phyloP scores from a whole-genome alignment of 2,329 filamentous ascomycete species.

The Calonectria fujianensis region DNA sequence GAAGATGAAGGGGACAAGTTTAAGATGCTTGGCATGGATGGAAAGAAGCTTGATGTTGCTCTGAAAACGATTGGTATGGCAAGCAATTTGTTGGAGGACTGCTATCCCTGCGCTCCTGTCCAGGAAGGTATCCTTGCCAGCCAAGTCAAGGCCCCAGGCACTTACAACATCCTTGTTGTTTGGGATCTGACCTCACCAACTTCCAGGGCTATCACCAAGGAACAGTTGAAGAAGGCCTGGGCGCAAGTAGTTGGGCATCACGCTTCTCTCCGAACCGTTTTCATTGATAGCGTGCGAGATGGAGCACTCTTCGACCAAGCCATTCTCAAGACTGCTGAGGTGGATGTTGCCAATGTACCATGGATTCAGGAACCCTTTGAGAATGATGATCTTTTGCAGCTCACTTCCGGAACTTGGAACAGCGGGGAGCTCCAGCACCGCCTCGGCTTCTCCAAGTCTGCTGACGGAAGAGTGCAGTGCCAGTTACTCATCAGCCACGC shows the following conservation, averaged over 20 bases:
- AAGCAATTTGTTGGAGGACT: not conserved
- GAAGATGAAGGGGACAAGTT: not conserved
- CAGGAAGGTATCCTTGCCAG: slow-evolving; percentile 14
- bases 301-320: slow-evolving; percentile 10
- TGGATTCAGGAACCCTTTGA: slow-evolving; percentile 16
- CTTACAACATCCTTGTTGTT: slow-evolving; percentile 19
- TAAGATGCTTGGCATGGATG: not conserved
- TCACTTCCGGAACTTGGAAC: slow-evolving; percentile 10
- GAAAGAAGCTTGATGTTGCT: not conserved
- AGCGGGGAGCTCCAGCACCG: slow-evolving; percentile 13
- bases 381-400: slow-evolving; percentile 18
- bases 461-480: slow-evolving; percentile 6
- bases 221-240: not conserved
- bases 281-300: slow-evolving; percentile 15
- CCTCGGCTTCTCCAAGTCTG: not conserved
- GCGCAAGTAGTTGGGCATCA: slow-evolving; percentile 3
- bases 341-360: not conserved
- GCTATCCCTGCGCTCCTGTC: slow-evolving; percentile 18
- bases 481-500: slow-evolving; percentile 17
- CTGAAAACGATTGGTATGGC: not conserved
- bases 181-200: not conserved
- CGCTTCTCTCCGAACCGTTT: not conserved
- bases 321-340: not conserved
- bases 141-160: slow-evolving; percentile 12
- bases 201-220: not conserved